Conservation (phyloP, 176 grass and related monocot species). For the Melocanna baccifera region DNA sequence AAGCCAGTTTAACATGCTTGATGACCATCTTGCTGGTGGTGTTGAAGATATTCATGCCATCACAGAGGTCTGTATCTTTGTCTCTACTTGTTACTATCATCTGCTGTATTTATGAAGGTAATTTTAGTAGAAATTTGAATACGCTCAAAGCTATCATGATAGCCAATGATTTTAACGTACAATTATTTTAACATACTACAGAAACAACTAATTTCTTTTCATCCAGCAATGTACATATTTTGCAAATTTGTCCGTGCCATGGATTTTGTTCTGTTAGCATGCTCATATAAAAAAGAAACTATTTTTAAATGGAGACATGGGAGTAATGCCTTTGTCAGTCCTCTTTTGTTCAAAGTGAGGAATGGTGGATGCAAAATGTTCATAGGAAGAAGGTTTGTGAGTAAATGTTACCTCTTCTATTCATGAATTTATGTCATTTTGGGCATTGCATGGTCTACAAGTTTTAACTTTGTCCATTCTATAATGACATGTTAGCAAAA, state of each 20-base stretch:
- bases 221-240: not conserved
- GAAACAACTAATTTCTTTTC: not conserved
- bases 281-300: not conserved
- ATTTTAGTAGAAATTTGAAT: not conserved
- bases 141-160: not conserved
- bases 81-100: conserved; percentile 32
- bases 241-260: not conserved
- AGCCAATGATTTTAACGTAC: not conserved
- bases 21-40: conserved; percentile 54
- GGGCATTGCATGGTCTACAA: not conserved
- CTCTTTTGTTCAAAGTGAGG: conserved; percentile 17
- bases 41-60: conserved; percentile 61
- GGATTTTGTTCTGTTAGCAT: not conserved
- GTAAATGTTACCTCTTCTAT: not conserved
- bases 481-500: not conserved
- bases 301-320: not conserved
- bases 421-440: not conserved
- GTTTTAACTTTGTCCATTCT: not conserved
- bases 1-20: conserved; percentile 66
- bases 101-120: conserved; percentile 17
- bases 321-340: not conserved
- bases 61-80: conserved; percentile 62
- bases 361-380: not conserved
- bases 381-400: not conserved
- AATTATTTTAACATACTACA: not conserved